These are phyloP conservation scores for Capillidium rhysosporum DNA, from an alignment of 371 early-diverging fungal genomes.

Conservation along the genomic window DNA sequence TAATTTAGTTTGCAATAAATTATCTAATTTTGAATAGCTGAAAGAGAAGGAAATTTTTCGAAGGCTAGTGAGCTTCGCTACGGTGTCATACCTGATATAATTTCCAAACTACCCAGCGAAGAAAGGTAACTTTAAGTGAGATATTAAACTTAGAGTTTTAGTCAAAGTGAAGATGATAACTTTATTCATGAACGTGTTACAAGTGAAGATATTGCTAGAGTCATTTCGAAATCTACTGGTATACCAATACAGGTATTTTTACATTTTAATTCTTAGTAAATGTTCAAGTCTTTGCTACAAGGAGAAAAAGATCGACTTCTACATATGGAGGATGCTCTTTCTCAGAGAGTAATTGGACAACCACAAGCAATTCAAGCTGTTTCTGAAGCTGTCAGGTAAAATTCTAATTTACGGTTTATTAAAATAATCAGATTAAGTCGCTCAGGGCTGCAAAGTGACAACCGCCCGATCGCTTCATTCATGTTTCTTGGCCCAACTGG, in stretches of 20 bases:
- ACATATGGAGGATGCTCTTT: conserved; percentile 51
- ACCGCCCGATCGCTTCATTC: conserved; percentile 75
- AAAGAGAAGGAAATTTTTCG: conserved; percentile 47
- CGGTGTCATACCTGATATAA: conserved; percentile 74
- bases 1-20: conserved; percentile 2
- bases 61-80: conserved; percentile 62
- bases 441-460: conserved; percentile 60
- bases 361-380: conserved; percentile 58
- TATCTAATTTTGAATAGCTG: conserved; percentile 16
- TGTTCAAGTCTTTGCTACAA: conserved; percentile 31
- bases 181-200: conserved; percentile 65
- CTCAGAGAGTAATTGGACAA: conserved; percentile 69
- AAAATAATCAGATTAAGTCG: conserved; percentile 29
- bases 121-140: conserved; percentile 13
- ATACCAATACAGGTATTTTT: conserved; percentile 52
- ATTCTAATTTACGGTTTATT: background rate
- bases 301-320: conserved; percentile 69
- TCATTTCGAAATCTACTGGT: conserved; percentile 70
- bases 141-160: conserved; percentile 14
- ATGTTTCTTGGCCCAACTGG: conserved; percentile 89
- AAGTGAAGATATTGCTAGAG: conserved; percentile 64
- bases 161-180: conserved; percentile 29
- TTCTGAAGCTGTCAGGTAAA: conserved; percentile 39
- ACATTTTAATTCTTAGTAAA: background rate
- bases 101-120: conserved; percentile 40